Evolutionary conservation across 805 yeast genomes (phyloP).

Genomic region (Ascoidea tarda): DNA sequence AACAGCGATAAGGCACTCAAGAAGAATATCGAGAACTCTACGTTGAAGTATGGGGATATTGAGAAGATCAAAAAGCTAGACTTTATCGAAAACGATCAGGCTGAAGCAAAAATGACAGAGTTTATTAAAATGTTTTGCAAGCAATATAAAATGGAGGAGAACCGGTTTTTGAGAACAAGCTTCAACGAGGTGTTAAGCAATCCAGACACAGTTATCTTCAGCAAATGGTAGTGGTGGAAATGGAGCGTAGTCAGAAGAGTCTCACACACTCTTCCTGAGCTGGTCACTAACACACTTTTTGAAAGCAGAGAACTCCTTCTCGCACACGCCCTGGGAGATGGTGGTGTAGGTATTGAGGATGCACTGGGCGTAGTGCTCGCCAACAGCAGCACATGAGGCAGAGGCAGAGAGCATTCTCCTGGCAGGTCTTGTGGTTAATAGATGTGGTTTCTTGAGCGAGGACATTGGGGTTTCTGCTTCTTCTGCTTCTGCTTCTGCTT

Average conservation of each 20-base stretch:
- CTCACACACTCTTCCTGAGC: background rate
- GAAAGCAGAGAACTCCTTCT: constrained; percentile 14
- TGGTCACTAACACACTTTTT: constrained; percentile 8
- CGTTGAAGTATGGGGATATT: background rate
- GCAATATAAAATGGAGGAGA: no score
- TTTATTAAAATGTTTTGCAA: background rate
- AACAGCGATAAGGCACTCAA: constrained; percentile 2
- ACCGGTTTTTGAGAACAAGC: background rate
- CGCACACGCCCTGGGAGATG: constrained; percentile 13
- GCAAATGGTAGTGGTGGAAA: background rate
- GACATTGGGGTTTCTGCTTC: background rate
- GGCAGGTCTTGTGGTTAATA: background rate
- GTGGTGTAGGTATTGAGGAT: constrained; percentile 13
- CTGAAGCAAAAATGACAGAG: background rate
- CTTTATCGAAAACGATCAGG: no score
- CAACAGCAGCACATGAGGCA: background rate
- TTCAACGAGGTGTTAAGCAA: no score
- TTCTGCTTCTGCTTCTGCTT: no score
- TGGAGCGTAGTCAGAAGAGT: background rate
- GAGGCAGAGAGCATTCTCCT: background rate
- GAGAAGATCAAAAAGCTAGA: background rate
- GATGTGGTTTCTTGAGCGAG: background rate
- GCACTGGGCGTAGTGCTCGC: background rate
- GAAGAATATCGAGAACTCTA: no score
- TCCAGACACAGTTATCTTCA: background rate